phyloP scores from a whole-genome alignment of 2,329 filamentous ascomycete genomes.

The Microcera coccophila region DNA sequence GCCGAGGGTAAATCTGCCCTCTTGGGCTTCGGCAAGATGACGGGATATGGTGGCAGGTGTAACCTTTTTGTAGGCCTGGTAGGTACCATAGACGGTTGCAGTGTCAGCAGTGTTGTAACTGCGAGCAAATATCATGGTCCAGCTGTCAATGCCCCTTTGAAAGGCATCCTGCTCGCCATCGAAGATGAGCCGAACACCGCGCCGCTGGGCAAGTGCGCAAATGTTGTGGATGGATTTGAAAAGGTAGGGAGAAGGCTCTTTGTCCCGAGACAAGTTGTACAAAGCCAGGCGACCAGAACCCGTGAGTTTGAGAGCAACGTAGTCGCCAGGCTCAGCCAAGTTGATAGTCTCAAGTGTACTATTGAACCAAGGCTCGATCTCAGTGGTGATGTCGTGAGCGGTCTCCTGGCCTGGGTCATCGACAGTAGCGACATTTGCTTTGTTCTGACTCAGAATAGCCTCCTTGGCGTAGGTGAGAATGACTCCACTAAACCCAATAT shows the following conservation, averaged over 20 bases:
- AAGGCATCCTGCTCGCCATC: constrained; percentile 81
- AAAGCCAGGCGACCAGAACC: constrained; percentile 75
- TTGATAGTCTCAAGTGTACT: constrained; percentile 72
- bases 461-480: constrained; percentile 82
- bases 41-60: constrained; percentile 52
- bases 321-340: constrained; percentile 61
- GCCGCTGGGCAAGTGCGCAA: constrained; percentile 65
- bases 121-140: constrained; percentile 73
- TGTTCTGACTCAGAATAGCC: constrained; percentile 62
- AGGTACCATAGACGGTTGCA: constrained; percentile 75
- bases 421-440: constrained; percentile 41
- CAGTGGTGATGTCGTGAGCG: constrained; percentile 48
- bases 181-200: constrained; percentile 71
- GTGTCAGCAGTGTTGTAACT: constrained; percentile 67
- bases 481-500: constrained; percentile 76
- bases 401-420: constrained; percentile 47
- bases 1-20: constrained; percentile 63
- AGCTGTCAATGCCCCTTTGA: constrained; percentile 75
- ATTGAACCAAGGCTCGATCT: constrained; percentile 67
- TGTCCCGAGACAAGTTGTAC: constrained; percentile 59
- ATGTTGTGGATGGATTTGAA: constrained; percentile 67
- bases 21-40: constrained; percentile 57
- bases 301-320: constrained; percentile 71
- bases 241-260: constrained; percentile 61
- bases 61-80: constrained; percentile 71